Percentiles rank a stretch among this genome's conserved stretches.
phyloP scores from a whole-genome alignment of 2,329 filamentous ascomycete species.

The Aspergillus sp. region DNA sequence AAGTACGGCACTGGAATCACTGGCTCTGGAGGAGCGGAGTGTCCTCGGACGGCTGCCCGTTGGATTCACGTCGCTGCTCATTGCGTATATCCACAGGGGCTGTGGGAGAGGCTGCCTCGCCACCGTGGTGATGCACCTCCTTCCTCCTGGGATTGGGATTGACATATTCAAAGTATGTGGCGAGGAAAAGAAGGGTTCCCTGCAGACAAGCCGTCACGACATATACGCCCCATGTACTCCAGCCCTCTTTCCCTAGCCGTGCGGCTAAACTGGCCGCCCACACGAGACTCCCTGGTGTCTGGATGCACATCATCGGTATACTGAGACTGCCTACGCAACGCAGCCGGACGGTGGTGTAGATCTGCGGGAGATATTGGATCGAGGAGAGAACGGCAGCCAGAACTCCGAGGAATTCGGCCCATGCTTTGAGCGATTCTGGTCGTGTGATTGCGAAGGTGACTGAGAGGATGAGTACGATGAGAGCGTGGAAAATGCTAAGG shows the following conservation, averaged over 20 bases:
- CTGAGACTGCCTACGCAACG: constrained; percentile 87
- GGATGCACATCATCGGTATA: constrained; percentile 97
- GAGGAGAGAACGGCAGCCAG: constrained; percentile 72
- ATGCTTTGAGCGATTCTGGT: constrained; percentile 62
- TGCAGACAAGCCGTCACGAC: constrained; percentile 82
- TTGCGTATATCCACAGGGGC: constrained; percentile 3
- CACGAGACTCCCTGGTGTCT: constrained; percentile 86
- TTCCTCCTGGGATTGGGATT: constrained; percentile 45
- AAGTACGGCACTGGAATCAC: constrained; percentile 5
- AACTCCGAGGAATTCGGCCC: constrained; percentile 83
- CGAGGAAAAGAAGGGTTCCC: constrained; percentile 74
- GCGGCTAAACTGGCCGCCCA: constrained; percentile 81
- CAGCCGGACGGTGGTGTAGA: constrained; percentile 81
- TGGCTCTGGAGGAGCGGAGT: constrained; percentile 29
- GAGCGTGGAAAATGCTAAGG: constrained; percentile 68
- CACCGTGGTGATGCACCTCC: constrained; percentile 12
- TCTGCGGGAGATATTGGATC: constrained; percentile 92
- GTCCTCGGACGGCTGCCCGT: constrained; percentile 25
- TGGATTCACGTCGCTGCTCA: constrained; percentile 9
- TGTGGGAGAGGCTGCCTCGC: constrained; percentile 11
- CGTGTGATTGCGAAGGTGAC: constrained; percentile 61
- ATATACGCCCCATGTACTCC: constrained; percentile 95
- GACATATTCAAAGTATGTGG: constrained; percentile 61
- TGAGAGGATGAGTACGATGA: constrained; percentile 62
- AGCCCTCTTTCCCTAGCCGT: constrained; percentile 74